Percentiles rank a stretch among this genome's conserved stretches.
These are phyloP conservation scores for Paramecium bursaria DNA, from an alignment of 73 alveolate genomes.

Conservation along the genomic window DNA sequence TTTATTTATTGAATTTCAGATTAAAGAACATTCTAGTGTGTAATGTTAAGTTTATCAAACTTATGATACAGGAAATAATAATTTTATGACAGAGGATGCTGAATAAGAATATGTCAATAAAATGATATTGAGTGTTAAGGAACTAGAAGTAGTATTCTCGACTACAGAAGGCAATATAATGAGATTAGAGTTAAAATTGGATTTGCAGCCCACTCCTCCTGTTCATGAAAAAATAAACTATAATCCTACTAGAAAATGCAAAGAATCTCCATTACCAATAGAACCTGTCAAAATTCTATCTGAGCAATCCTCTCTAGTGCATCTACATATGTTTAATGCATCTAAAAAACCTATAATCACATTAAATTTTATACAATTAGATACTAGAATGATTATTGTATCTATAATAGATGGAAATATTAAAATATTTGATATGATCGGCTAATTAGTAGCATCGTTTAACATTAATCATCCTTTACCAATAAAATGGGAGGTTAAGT, in stretches of 20 bases:
- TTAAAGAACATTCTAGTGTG: slow-evolving; percentile 33
- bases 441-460: slow-evolving; percentile 18
- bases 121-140: slow-evolving; percentile 43
- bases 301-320: background rate
- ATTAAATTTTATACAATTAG: background rate
- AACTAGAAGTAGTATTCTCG: slow-evolving; percentile 35
- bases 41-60: background rate
- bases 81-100: slow-evolving; percentile 53
- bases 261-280: background rate
- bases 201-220: slow-evolving; percentile 13
- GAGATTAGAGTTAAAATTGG: slow-evolving; percentile 6
- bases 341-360: slow-evolving; percentile 20
- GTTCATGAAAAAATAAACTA: slow-evolving; percentile 48
- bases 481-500: slow-evolving; percentile 44
- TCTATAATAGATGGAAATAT: slow-evolving; percentile 40
- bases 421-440: slow-evolving; percentile 35
- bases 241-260: slow-evolving; percentile 36
- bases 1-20: slow-evolving; percentile 8
- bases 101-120: slow-evolving; percentile 31
- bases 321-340: slow-evolving; percentile 6
- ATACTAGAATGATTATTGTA: background rate
- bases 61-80: background rate
- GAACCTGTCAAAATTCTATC: slow-evolving; percentile 2
- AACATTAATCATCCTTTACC: slow-evolving; percentile 56
- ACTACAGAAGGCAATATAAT: slow-evolving; percentile 35